These are phyloP conservation scores for Rhizopus arrhizus DNA, from an alignment of 371 early-diverging fungal species.

Conservation along the genomic window DNA sequence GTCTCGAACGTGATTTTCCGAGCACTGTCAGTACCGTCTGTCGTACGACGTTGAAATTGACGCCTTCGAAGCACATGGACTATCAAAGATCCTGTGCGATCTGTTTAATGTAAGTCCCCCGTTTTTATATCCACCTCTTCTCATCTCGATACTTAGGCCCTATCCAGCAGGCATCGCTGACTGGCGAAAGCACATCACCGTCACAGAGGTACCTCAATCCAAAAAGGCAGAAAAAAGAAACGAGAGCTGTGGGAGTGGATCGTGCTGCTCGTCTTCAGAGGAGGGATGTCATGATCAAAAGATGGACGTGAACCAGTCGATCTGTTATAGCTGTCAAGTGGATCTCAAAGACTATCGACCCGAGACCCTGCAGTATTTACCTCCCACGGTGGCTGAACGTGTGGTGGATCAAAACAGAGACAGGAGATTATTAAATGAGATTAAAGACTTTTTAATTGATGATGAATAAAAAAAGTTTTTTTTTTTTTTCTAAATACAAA, in stretches of 20 bases:
- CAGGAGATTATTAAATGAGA: constrained; percentile 50
- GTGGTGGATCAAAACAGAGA: constrained; percentile 38
- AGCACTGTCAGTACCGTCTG: constrained; percentile 87
- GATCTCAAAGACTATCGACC: constrained; percentile 51
- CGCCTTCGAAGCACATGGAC: constrained; percentile 50
- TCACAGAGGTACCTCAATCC: constrained; percentile 26
- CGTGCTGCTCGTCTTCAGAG: constrained; percentile 6
- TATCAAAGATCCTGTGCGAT: constrained; percentile 51
- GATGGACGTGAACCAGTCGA: constrained; percentile 37
- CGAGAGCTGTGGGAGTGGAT: background rate
- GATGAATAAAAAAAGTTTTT: constrained; percentile 41
- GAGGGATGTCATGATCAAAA: constrained; percentile 8
- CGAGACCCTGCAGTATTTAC: constrained; percentile 23
- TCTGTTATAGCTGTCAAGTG: constrained; percentile 68
- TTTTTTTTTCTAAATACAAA: background rate
- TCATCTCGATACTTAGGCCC: constrained; percentile 34
- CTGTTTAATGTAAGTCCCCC: constrained; percentile 52
- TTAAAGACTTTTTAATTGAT: constrained; percentile 56
- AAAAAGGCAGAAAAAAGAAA: constrained; percentile 6
- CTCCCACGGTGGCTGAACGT: constrained; percentile 29
- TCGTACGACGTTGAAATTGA: constrained; percentile 80
- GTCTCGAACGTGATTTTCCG: constrained; percentile 81
- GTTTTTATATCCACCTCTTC: too few relatives aligned
- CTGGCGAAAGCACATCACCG: constrained; percentile 62
- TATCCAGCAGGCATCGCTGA: constrained; percentile 49